These are phyloP conservation scores for Carpinus viminea DNA, from an alignment of 306 rosid species.

Conservation along the genomic window DNA sequence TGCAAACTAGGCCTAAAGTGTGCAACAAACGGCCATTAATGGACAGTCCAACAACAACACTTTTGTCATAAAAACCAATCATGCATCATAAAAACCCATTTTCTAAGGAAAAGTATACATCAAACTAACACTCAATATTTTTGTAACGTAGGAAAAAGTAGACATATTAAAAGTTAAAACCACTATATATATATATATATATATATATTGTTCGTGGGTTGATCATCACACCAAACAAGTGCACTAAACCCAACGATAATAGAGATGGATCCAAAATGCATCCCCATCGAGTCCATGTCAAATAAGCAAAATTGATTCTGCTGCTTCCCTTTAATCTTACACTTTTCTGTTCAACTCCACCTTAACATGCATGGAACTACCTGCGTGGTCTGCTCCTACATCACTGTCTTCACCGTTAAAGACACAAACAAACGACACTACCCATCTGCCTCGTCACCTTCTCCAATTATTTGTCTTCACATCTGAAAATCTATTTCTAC, in stretches of 20 bases:
- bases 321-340: constrained; percentile 3
- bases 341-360: neutral
- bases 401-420: neutral
- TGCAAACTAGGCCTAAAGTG: too few relatives aligned
- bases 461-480: too few relatives aligned
- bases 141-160: too few relatives aligned
- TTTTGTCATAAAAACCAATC: too few relatives aligned
- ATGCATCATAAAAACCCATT: too few relatives aligned
- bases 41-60: too few relatives aligned
- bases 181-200: too few relatives aligned
- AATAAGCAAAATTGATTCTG: neutral
- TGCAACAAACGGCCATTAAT: too few relatives aligned
- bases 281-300: neutral
- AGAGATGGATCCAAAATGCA: neutral
- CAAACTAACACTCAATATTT: too few relatives aligned
- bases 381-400: neutral
- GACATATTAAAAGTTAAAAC: too few relatives aligned
- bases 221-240: neutral
- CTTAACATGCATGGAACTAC: neutral
- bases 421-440: constrained; percentile 1
- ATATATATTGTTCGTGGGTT: neutral
- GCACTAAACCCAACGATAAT: neutral
- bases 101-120: too few relatives aligned
- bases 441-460: constrained; percentile 23
- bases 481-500: too few relatives aligned